Evolutionary conservation across 345 rosid species (phyloP).

Genomic region (Fremontodendron californicum): DNA sequence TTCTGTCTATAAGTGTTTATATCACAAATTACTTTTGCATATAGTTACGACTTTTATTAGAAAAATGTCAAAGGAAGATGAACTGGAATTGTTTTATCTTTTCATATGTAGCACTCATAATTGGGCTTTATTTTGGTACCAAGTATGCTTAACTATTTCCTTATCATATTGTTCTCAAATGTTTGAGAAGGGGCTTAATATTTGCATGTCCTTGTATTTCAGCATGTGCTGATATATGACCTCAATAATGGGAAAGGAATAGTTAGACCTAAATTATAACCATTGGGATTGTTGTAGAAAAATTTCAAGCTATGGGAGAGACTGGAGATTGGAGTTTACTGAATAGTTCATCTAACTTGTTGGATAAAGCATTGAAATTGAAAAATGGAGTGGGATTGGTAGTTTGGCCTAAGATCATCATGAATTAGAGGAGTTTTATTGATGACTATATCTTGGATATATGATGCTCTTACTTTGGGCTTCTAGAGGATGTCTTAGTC

Average conservation of each 20-base stretch:
- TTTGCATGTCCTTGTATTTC: neutral
- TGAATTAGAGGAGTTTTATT: neutral
- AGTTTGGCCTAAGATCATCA: neutral
- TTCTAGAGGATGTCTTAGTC: neutral
- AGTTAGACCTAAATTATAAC: neutral
- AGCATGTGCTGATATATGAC: too few relatives aligned
- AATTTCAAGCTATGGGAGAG: neutral
- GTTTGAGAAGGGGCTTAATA: neutral
- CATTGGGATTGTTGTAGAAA: neutral
- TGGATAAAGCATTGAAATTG: neutral
- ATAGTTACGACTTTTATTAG: neutral
- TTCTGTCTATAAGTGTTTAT: neutral
- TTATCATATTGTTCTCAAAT: neutral
- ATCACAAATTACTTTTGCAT: neutral
- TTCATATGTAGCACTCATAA: neutral
- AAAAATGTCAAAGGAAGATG: neutral
- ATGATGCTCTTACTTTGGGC: neutral
- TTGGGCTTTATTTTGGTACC: neutral
- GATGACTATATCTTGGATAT: neutral
- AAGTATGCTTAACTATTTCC: neutral
- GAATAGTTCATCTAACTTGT: neutral
- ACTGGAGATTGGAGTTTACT: neutral
- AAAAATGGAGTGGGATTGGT: neutral
- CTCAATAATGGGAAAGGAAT: neutral
- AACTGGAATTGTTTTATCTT: neutral